Evolutionary conservation across 1,139 yeast species (phyloP).

Genomic region (Zygosaccharomyces pseudobailii): DNA sequence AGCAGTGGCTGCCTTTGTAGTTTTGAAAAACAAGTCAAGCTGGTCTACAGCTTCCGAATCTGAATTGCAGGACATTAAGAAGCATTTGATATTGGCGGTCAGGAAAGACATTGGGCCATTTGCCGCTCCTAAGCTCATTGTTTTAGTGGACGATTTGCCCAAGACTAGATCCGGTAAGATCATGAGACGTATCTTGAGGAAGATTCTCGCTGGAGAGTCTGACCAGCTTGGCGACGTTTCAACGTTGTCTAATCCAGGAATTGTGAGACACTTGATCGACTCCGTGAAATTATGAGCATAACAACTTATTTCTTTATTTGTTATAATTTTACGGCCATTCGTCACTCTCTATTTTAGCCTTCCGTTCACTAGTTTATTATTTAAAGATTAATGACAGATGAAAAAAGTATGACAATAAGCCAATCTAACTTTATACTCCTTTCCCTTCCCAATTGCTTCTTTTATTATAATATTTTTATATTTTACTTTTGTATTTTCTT

Average conservation of each 20-base stretch:
- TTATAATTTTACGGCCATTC: background rate
- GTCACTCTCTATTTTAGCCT: background rate
- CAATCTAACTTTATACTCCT: no score
- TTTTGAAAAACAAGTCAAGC: conserved; percentile 47
- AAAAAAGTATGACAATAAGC: no score
- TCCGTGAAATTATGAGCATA: conserved; percentile 43
- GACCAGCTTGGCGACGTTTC: conserved; percentile 75
- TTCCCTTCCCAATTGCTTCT: no score
- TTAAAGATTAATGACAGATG: no score
- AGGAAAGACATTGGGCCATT: conserved; percentile 80
- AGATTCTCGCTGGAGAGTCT: conserved; percentile 72
- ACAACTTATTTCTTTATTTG: background rate
- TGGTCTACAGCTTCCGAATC: conserved; percentile 39
- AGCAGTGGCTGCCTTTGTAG: conserved; percentile 77
- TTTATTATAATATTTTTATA: no score
- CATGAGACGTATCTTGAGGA: conserved; percentile 78
- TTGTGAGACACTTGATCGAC: conserved; percentile 59
- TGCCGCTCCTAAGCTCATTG: conserved; percentile 73
- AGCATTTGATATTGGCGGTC: conserved; percentile 66
- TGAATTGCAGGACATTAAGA: conserved; percentile 53
- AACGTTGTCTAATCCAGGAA: conserved; percentile 70
- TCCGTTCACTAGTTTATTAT: no score
- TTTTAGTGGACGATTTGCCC: conserved; percentile 72
- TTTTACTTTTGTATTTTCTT: no score
- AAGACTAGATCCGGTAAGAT: conserved; percentile 82